Conservation (phyloP, 1,284 basidiomycete genomes). For the Abortiporus biennis region DNA sequence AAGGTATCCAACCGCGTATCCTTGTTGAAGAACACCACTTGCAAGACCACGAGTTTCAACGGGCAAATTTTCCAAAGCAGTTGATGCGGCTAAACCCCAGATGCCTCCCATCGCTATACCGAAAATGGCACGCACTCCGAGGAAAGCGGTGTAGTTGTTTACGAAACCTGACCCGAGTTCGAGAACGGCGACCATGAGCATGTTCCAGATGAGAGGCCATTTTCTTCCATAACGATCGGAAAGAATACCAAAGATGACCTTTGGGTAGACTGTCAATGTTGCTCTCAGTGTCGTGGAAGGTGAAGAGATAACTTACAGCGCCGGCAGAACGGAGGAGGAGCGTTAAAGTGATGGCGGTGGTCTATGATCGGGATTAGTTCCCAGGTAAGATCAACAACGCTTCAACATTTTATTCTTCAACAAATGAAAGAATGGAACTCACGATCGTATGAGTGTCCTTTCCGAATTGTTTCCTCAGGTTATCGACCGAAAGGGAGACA, state of each 20-base stretch:
- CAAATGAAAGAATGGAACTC: constrained; percentile 16
- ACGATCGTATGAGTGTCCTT: constrained; percentile 46
- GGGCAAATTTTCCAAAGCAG: constrained; percentile 87
- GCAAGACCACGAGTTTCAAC: constrained; percentile 82
- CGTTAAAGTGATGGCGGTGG: constrained; percentile 87
- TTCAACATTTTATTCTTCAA: too few species aligned
- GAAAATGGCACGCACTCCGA: constrained; percentile 72
- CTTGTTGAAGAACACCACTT: constrained; percentile 76
- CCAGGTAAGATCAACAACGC: too few species aligned
- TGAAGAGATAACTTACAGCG: constrained; percentile 44
- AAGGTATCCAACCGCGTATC: constrained; percentile 49
- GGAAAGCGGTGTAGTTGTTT: constrained; percentile 62
- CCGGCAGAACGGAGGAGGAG: constrained; percentile 86
- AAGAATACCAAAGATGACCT: constrained; percentile 73
- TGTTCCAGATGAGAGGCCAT: constrained; percentile 84
- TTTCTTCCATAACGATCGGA: constrained; percentile 89
- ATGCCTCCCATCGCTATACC: constrained; percentile 87
- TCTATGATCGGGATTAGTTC: constrained; percentile 32
- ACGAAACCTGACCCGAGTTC: constrained; percentile 78
- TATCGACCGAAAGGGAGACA: constrained; percentile 66
- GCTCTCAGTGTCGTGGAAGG: background rate
- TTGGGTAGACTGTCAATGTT: constrained; percentile 5
- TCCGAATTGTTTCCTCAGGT: constrained; percentile 49
- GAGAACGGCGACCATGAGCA: constrained; percentile 66
- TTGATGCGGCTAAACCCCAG: constrained; percentile 73